Evolutionary conservation across 495 filamentous ascomycete species (phyloP).

Genomic region (Margaritispora aquatica): DNA sequence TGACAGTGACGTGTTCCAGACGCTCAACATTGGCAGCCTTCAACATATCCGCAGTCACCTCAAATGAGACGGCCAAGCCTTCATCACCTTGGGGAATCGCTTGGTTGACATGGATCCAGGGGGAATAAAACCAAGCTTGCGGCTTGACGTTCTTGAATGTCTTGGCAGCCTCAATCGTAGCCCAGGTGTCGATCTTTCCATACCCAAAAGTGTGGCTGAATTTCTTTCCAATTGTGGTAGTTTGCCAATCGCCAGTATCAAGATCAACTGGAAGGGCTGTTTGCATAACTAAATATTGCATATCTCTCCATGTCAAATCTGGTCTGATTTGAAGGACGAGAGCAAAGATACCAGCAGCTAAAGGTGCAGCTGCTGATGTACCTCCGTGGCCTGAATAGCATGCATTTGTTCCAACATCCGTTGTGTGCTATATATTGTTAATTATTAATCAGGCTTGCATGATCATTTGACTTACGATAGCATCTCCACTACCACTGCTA

Average conservation of each 20-base stretch:
- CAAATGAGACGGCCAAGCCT: constrained; percentile 71
- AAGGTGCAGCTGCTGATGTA: constrained; percentile 92
- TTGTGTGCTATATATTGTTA: constrained; percentile 60
- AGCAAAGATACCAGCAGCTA: constrained; percentile 89
- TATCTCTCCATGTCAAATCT: constrained; percentile 86
- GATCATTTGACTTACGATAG: constrained; percentile 50
- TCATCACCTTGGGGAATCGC: constrained; percentile 79
- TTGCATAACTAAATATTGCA: constrained; percentile 84
- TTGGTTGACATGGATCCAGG: constrained; percentile 85
- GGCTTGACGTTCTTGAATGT: constrained; percentile 86
- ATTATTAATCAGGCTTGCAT: neutral
- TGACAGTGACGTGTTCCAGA: constrained; percentile 92
- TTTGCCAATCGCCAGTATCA: constrained; percentile 73
- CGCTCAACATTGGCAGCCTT: constrained; percentile 75
- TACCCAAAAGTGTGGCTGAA: constrained; percentile 95
- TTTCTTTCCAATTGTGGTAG: constrained; percentile 69
- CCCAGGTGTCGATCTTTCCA: constrained; percentile 85
- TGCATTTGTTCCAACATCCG: constrained; percentile 78
- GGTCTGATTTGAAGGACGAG: constrained; percentile 83
- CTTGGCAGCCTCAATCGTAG: constrained; percentile 80
- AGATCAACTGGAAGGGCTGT: constrained; percentile 77
- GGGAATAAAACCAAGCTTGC: constrained; percentile 92
- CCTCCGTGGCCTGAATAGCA: constrained; percentile 81
- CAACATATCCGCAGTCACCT: constrained; percentile 70
- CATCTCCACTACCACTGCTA: constrained; percentile 80